A percentile compares a stretch with the other conserved stretches of the same genome.
These are phyloP conservation scores for Helianthus tuberosus DNA, from an alignment of 129 eudicot species.

Conservation along the genomic window DNA sequence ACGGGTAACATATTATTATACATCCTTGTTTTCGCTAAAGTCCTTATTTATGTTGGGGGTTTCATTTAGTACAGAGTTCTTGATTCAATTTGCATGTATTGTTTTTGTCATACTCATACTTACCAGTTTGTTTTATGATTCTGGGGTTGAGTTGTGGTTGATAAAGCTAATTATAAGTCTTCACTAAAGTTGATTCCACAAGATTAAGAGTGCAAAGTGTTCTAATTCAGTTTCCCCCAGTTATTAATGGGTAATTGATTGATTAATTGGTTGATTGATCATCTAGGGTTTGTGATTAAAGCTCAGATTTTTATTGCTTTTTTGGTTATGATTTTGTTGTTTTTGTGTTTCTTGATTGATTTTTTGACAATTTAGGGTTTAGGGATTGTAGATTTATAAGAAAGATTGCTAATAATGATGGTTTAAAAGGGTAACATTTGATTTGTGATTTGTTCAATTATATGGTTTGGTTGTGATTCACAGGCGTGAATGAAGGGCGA, in stretches of 20 bases:
- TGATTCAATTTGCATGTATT: too few species aligned
- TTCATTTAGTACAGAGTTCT: too few species aligned
- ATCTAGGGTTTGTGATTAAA: constrained; percentile 31
- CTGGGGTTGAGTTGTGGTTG: too few species aligned
- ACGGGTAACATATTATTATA: too few species aligned
- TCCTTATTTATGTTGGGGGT: too few species aligned
- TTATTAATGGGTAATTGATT: constrained; percentile 38
- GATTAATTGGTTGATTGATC: constrained; percentile 20
- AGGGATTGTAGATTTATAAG: not conserved
- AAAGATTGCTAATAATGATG: not conserved
- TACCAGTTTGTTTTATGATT: too few species aligned
- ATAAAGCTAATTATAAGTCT: too few species aligned
- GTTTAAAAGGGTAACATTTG: not conserved
- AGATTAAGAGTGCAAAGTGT: too few species aligned
- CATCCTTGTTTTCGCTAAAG: too few species aligned
- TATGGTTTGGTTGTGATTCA: constrained; percentile 17
- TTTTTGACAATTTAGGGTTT: not conserved
- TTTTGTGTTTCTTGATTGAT: not conserved
- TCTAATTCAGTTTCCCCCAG: constrained; percentile 21
- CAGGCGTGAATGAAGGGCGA: constrained; percentile 26
- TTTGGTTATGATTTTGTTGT: not conserved
- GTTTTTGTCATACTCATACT: too few species aligned
- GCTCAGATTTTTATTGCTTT: constrained; percentile 29
- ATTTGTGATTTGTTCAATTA: not conserved
- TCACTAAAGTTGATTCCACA: too few species aligned